These are phyloP conservation scores for Schizothecium vesticola DNA, from an alignment of 495 filamentous ascomycete species.

Conservation along the genomic window DNA sequence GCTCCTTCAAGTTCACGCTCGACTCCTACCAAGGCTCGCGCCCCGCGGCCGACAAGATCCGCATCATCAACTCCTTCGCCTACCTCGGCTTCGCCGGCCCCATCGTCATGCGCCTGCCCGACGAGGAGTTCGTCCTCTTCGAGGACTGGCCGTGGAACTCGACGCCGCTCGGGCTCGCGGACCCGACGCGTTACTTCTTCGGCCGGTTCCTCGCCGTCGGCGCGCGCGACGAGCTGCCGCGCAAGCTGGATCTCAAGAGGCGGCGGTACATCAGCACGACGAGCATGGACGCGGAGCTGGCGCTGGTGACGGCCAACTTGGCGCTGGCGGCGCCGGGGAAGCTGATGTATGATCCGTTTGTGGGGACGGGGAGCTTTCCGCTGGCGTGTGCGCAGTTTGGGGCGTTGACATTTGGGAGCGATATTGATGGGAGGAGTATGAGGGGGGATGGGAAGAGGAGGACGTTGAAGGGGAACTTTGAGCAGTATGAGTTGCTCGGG, in stretches of 20 bases:
- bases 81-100: slow-evolving; percentile 73
- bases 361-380: slow-evolving; percentile 87
- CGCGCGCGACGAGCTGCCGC: slow-evolving; percentile 54
- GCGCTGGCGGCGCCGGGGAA: slow-evolving; percentile 75
- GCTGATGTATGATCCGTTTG: slow-evolving; percentile 88
- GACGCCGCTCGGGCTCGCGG: slow-evolving; percentile 32
- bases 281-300: slow-evolving; percentile 91
- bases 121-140: slow-evolving; percentile 69
- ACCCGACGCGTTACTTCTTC: slow-evolving; percentile 61
- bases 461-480: slow-evolving; percentile 68
- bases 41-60: slow-evolving; percentile 48
- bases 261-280: slow-evolving; percentile 90
- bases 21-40: slow-evolving; percentile 73
- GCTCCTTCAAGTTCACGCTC: slow-evolving; percentile 75
- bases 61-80: slow-evolving; percentile 72
- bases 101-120: slow-evolving; percentile 65
- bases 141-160: slow-evolving; percentile 65
- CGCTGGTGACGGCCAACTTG: slow-evolving; percentile 88
- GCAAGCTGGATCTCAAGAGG: slow-evolving; percentile 85
- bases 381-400: slow-evolving; percentile 87
- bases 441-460: slow-evolving; percentile 54
- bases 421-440: slow-evolving; percentile 88
- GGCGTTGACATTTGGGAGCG: slow-evolving; percentile 70
- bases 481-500: slow-evolving; percentile 67
- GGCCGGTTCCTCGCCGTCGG: slow-evolving; percentile 62